These are phyloP conservation scores for Liquidambar formosana DNA, from an alignment of 164 flowering plant species.

Conservation along the genomic window DNA sequence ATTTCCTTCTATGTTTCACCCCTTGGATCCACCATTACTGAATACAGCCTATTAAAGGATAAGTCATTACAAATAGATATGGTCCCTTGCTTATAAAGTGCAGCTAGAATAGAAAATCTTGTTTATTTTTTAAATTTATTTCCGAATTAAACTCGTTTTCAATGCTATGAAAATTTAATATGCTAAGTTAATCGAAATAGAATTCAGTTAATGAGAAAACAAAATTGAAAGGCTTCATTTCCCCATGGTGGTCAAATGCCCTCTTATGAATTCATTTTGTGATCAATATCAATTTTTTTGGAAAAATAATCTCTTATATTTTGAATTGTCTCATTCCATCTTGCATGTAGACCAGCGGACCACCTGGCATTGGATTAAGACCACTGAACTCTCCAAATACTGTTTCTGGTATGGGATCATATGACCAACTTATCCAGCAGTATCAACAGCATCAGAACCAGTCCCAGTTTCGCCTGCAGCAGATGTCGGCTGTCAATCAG, in stretches of 20 bases:
- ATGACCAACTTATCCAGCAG: slow-evolving; percentile 88
- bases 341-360: slow-evolving; percentile 63
- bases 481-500: slow-evolving; percentile 68
- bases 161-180: not conserved
- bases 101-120: not conserved
- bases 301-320: not conserved
- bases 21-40: too few species aligned
- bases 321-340: not conserved
- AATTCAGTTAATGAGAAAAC: not conserved
- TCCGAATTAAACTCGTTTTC: not conserved
- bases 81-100: not conserved
- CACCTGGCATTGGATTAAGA: slow-evolving; percentile 80
- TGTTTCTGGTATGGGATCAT: slow-evolving; percentile 65
- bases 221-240: not conserved
- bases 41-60: too few species aligned
- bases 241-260: not conserved
- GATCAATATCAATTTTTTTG: not conserved
- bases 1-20: too few species aligned
- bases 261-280: not conserved
- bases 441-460: slow-evolving; percentile 82
- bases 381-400: slow-evolving; percentile 65
- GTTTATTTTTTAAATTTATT: not conserved
- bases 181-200: not conserved
- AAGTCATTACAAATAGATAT: not conserved
- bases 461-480: slow-evolving; percentile 81